phyloP scores from a whole-genome alignment of 768 basidiomycete genomes.

The Psilocybe azurescens region DNA sequence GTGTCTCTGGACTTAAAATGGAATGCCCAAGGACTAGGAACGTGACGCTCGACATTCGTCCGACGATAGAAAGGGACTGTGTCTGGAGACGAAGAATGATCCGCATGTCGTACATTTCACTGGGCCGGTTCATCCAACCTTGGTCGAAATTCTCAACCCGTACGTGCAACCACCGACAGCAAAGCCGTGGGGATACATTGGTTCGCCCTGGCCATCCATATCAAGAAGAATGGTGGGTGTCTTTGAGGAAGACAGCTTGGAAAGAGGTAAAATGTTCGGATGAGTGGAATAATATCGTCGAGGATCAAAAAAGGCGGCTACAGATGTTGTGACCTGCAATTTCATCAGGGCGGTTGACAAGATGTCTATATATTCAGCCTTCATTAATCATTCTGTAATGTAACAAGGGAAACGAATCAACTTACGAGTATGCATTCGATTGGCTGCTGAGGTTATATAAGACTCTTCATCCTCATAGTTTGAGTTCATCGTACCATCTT shows the following conservation, averaged over 20 bases:
- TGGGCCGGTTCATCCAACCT: slow-evolving; percentile 53
- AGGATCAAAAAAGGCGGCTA: not conserved
- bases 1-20: slow-evolving; percentile 44
- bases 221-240: slow-evolving; percentile 50
- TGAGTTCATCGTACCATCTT: too few species aligned
- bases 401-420: too few species aligned
- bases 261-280: slow-evolving; percentile 9
- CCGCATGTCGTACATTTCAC: slow-evolving; percentile 63
- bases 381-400: too few species aligned
- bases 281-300: not conserved
- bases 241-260: slow-evolving; percentile 50
- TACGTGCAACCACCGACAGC: slow-evolving; percentile 57
- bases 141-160: slow-evolving; percentile 52
- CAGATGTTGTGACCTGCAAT: not conserved
- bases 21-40: slow-evolving; percentile 65
- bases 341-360: too few species aligned
- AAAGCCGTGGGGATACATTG: slow-evolving; percentile 64
- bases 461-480: too few species aligned
- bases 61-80: slow-evolving; percentile 34
- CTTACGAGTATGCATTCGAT: too few species aligned
- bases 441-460: too few species aligned
- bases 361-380: too few species aligned
- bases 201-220: slow-evolving; percentile 58
- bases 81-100: slow-evolving; percentile 40
- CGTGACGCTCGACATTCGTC: slow-evolving; percentile 46